Conservation (phyloP, 2,329 filamentous ascomycete species). For the Penicillium sp. region DNA sequence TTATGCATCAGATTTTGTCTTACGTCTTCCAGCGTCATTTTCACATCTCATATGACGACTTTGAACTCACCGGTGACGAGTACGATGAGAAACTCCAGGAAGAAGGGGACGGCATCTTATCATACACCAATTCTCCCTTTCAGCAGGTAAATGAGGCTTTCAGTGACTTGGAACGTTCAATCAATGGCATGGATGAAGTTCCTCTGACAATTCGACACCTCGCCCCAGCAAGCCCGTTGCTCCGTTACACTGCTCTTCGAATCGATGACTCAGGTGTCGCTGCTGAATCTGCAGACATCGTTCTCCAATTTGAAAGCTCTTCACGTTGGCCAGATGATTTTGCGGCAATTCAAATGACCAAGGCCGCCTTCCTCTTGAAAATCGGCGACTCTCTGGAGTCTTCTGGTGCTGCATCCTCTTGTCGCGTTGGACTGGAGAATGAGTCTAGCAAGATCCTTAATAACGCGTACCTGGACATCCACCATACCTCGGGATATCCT, state of each 20-base stretch:
- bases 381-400: constrained; percentile 67
- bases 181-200: constrained; percentile 72
- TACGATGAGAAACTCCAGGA: constrained; percentile 39
- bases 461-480: constrained; percentile 73
- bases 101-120: constrained; percentile 35
- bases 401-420: constrained; percentile 55
- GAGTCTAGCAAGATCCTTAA: constrained; percentile 63
- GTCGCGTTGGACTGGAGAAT: constrained; percentile 76
- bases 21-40: constrained; percentile 68
- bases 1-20: constrained; percentile 72
- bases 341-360: constrained; percentile 84
- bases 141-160: constrained; percentile 65
- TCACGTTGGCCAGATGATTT: constrained; percentile 90
- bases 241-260: constrained; percentile 61
- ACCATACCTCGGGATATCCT: constrained; percentile 62
- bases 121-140: constrained; percentile 51
- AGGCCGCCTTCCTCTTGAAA: constrained; percentile 75
- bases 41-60: constrained; percentile 50
- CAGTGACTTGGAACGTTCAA: constrained; percentile 64
- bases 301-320: constrained; percentile 89
- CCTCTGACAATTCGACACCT: constrained; percentile 83
- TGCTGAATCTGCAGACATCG: constrained; percentile 61
- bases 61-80: constrained; percentile 49
- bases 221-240: constrained; percentile 62
- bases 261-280: constrained; percentile 22